phyloP scores from a whole-genome alignment of 1,139 yeast species.

The Yamadazyma trypodendri region DNA sequence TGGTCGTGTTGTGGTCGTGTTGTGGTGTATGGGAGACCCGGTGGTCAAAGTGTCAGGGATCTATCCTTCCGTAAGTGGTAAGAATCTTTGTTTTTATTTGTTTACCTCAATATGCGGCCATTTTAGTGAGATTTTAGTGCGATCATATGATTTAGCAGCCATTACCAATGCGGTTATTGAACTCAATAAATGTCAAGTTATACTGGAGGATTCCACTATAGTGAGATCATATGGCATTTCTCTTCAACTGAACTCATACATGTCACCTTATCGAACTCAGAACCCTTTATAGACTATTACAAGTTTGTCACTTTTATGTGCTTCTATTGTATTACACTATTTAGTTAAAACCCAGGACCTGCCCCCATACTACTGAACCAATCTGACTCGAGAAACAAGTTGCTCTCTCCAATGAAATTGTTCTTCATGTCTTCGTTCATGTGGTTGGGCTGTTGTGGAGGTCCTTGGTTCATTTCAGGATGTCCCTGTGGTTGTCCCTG shows the following conservation, averaged over 20 bases:
- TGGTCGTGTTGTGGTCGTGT: not conserved
- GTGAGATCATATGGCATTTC: too few relatives aligned
- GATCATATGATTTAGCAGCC: slow-evolving; percentile 4
- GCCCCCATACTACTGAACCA: slow-evolving; percentile 41
- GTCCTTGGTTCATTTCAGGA: too few relatives aligned
- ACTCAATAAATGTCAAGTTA: too few relatives aligned
- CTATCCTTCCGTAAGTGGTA: not conserved
- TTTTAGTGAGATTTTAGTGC: not conserved
- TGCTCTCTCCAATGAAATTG: slow-evolving; percentile 14
- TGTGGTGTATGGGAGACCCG: not conserved
- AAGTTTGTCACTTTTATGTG: too few relatives aligned
- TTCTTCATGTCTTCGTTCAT: slow-evolving; percentile 10
- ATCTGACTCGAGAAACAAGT: slow-evolving; percentile 21
- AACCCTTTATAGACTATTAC: too few relatives aligned
- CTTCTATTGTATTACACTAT: too few relatives aligned
- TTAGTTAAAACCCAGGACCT: slow-evolving; percentile 34
- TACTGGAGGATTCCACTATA: too few relatives aligned
- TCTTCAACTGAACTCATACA: too few relatives aligned
- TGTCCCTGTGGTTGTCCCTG: slow-evolving; percentile 10
- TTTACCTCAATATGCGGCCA: slow-evolving; percentile 2
- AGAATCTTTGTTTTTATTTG: slow-evolving; percentile 1
- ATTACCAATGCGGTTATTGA: too few relatives aligned
- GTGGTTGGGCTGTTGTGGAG: slow-evolving; percentile 11
- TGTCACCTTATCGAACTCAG: too few relatives aligned
- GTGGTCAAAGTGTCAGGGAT: not conserved